Evolutionary conservation across 176 grass and related monocot species (phyloP).

Genomic region (Zizania latifolia): DNA sequence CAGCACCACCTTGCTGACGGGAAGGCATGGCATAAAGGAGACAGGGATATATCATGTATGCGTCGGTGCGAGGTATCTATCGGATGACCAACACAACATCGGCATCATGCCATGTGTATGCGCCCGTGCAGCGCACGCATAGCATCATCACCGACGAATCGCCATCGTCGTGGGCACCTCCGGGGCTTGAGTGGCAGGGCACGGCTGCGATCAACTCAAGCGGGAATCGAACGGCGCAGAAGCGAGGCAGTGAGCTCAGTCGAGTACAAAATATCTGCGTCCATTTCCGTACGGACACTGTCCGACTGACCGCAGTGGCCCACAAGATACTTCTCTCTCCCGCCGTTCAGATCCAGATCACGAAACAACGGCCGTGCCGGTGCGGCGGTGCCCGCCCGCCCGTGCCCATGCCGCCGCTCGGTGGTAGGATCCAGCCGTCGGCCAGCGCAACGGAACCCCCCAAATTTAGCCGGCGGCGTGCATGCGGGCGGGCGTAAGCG

Average conservation of each 20-base stretch:
- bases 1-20: neutral
- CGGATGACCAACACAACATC: too few relatives aligned
- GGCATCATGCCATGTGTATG: too few relatives aligned
- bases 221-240: neutral
- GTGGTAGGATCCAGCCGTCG: conserved; percentile 14
- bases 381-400: neutral
- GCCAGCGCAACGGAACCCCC: neutral
- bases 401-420: neutral
- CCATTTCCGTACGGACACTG: neutral
- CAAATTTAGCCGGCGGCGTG: neutral
- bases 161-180: neutral
- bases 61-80: too few relatives aligned
- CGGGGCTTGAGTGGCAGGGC: neutral
- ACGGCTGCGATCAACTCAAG: neutral
- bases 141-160: neutral
- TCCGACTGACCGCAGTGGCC: neutral
- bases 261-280: neutral
- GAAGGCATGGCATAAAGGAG: neutral
- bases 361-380: neutral
- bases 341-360: conserved; percentile 28
- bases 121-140: neutral
- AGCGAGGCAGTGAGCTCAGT: too few relatives aligned
- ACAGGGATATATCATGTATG: too few relatives aligned
- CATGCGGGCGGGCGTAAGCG: neutral
- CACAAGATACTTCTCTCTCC: neutral